Base-by-base conservation (phyloP, 805 yeast genomes). In the Wickerhamomyces kurtzmanii region DNA sequence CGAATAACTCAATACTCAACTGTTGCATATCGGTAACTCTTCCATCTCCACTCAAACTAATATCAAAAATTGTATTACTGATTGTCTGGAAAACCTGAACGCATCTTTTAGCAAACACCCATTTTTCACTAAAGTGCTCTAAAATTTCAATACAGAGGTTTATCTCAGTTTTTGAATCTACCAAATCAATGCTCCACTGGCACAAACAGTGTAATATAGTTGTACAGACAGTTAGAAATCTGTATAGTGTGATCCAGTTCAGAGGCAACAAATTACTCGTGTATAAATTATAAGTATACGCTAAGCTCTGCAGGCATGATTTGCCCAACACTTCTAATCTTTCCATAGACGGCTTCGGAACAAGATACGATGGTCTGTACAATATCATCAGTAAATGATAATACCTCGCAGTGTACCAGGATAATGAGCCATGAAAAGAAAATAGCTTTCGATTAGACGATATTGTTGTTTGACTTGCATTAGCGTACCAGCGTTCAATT, bases 181-280 rank as follows among this genome's bases (percentile, higher is more conserved):
- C 44, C 13, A 66, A 40, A 40, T 69, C 70, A 18, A 66, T 58
- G 20, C 61, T 50, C 58, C 67, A 59, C 24, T 59, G 62, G 28
- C 68, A 60, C 12, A 68, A 35, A 37, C 73, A 67, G 37, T 57
- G 63, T 3, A 68, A 39, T 12, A 68, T 50, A 1, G 68, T 60
- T 13, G 69, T 58, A 42, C 71, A 65, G n/a, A 57, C 55, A 11
- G 65, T 59, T 17, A 68, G 33, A 15, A 68, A 59, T 29, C 69
- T 51, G 37, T 63, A 60, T 8, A 64, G 39, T 1, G 71, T 63
- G 13, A 65, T 59, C 75, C 75, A 68, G 31, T 63, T 66, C 32
- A 63, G 42, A 1, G 73, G 74, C 18, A 68, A 40, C 22, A 61
- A 38, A 27, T 58, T 62, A 8, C 62, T 51, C 22, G 59, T 56